Percentiles rank a stretch among this genome's conserved stretches.
These are phyloP conservation scores for Ceratobasidium sp. DNA, from an alignment of 1,284 basidiomycete species.

Conservation along the genomic window DNA sequence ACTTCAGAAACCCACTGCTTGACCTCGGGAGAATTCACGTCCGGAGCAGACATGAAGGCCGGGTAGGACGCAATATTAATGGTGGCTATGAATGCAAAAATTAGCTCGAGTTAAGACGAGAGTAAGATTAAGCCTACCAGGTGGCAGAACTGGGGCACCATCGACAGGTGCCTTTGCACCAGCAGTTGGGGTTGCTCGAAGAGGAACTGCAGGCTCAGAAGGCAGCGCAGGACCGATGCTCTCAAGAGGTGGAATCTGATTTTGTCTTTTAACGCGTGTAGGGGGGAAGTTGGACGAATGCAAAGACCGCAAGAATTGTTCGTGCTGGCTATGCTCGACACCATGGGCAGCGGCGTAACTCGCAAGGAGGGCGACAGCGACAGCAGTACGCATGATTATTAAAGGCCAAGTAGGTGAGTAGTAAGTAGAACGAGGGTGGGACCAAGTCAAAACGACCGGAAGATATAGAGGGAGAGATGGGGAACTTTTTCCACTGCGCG, in stretches of 20 bases:
- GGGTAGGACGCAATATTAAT: slow-evolving; percentile 45
- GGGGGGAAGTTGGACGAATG: slow-evolving; percentile 40
- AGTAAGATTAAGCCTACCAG: slow-evolving; percentile 44
- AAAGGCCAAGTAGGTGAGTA: not conserved
- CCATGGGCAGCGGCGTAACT: slow-evolving; percentile 20
- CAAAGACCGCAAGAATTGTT: slow-evolving; percentile 38
- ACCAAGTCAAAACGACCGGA: slow-evolving; percentile 7
- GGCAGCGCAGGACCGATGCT: slow-evolving; percentile 22
- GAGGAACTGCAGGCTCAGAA: slow-evolving; percentile 36
- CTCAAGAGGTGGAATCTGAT: slow-evolving; percentile 29
- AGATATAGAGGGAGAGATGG: slow-evolving; percentile 5
- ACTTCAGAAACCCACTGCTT: slow-evolving; percentile 57
- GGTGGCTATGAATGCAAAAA: slow-evolving; percentile 26
- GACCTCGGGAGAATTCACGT: slow-evolving; percentile 58
- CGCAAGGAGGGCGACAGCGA: slow-evolving; percentile 5
- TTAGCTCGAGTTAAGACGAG: not conserved
- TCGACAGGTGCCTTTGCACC: slow-evolving; percentile 50
- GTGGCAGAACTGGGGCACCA: slow-evolving; percentile 50
- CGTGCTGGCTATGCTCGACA: slow-evolving; percentile 13
- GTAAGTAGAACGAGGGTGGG: slow-evolving; percentile 24
- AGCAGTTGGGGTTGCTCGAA: slow-evolving; percentile 50
- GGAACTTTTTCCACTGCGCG: not conserved
- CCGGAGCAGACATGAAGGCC: slow-evolving; percentile 56
- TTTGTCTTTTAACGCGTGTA: slow-evolving; percentile 23
- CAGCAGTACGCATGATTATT: slow-evolving; percentile 35